Percentiles rank a stretch among this genome's conserved stretches.
Evolutionary conservation across 2,329 filamentous ascomycete genomes (phyloP).

Genomic region (Apiospora rasikravindrae): DNA sequence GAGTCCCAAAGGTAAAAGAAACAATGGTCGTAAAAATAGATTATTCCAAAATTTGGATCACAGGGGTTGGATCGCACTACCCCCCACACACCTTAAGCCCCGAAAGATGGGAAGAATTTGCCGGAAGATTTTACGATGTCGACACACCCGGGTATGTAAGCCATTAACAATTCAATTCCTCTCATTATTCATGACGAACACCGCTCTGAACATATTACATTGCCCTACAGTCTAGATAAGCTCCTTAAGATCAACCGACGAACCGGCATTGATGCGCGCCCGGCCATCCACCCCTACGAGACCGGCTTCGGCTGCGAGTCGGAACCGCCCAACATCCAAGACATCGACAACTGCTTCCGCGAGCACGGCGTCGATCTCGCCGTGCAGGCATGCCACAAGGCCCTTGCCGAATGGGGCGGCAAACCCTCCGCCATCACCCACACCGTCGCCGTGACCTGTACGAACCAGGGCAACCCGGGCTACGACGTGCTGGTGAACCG

Average conservation of each 20-base stretch:
- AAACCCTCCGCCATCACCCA: slow-evolving; percentile 40
- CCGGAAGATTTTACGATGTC: slow-evolving; percentile 24
- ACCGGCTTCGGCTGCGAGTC: slow-evolving; percentile 24
- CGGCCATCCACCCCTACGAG: slow-evolving; percentile 26
- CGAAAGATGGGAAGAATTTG: slow-evolving; percentile 21
- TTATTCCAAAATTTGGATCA: slow-evolving; percentile 17
- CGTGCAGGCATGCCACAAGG: slow-evolving; percentile 38
- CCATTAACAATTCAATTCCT: too few relatives aligned
- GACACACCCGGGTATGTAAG: slow-evolving; percentile 22
- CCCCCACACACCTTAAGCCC: slow-evolving; percentile 21
- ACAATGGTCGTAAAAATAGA: background rate
- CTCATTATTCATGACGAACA: background rate
- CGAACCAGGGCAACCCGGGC: slow-evolving; percentile 43
- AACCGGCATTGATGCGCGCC: slow-evolving; percentile 25
- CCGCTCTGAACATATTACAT: background rate
- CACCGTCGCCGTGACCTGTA: slow-evolving; percentile 44
- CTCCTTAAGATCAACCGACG: slow-evolving; percentile 26
- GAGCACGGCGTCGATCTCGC: slow-evolving; percentile 38
- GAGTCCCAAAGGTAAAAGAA: background rate
- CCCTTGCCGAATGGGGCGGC: slow-evolving; percentile 37
- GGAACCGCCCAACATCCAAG: slow-evolving; percentile 29
- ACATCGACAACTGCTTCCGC: slow-evolving; percentile 36
- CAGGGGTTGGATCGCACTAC: slow-evolving; percentile 25
- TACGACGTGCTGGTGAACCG: slow-evolving; percentile 44
- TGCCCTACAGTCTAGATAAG: slow-evolving; percentile 22